A percentile compares a stretch with the other conserved stretches of the same genome.
Conservation (phyloP, 257 asterid species). For the Penstemon barbatus region DNA sequence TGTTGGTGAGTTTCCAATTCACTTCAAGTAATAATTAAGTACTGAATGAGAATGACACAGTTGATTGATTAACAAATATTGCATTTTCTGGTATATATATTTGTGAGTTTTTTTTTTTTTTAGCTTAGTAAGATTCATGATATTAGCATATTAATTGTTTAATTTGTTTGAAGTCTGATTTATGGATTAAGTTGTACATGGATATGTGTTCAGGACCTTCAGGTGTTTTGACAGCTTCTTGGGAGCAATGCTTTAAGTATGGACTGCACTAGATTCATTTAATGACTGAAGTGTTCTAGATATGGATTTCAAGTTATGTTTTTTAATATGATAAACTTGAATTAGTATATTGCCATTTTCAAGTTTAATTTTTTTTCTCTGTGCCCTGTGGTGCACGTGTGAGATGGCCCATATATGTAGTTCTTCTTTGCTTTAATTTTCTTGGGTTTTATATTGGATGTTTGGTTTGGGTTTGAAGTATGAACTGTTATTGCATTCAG, state of each 20-base stretch:
- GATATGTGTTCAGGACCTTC: constrained; percentile 47
- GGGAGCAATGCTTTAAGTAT: constrained; percentile 92
- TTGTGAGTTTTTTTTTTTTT: neutral
- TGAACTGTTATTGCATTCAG: too few relatives aligned
- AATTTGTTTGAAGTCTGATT: constrained; percentile 41
- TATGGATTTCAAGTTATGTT: constrained; percentile 13
- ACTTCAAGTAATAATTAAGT: too few relatives aligned
- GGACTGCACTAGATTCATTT: constrained; percentile 90
- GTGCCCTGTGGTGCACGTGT: constrained; percentile 5
- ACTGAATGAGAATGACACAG: too few relatives aligned
- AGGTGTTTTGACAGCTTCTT: constrained; percentile 97
- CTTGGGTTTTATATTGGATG: neutral
- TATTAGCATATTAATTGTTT: constrained; percentile 21
- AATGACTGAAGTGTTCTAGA: constrained; percentile 37
- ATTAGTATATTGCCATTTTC: constrained; percentile 11
- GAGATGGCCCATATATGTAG: constrained; percentile 18
- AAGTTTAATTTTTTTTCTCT: constrained; percentile 17
- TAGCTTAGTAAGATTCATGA: neutral
- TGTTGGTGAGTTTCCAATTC: too few relatives aligned
- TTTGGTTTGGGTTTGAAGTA: too few relatives aligned
- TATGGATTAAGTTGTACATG: constrained; percentile 55
- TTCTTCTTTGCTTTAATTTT: constrained; percentile 6
- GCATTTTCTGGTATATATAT: neutral
- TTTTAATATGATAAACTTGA: constrained; percentile 13
- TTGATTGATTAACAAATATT: too few relatives aligned